These are phyloP conservation scores for Colletotrichum sp. DNA, from an alignment of 2,329 filamentous ascomycete genomes.

Conservation along the genomic window DNA sequence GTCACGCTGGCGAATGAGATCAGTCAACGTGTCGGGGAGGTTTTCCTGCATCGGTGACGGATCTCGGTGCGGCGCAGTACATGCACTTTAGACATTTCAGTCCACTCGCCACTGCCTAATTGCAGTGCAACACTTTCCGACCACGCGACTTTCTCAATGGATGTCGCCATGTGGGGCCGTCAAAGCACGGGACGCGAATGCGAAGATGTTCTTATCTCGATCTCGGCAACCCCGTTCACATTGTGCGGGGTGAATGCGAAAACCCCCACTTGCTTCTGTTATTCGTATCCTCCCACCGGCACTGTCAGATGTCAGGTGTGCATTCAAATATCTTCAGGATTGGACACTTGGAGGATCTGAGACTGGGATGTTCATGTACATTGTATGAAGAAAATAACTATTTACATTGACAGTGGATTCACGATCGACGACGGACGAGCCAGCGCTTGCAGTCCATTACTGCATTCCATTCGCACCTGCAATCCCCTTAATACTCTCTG, in stretches of 20 bases:
- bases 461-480: background rate
- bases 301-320: background rate
- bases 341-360: background rate
- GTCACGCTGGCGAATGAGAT: background rate
- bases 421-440: background rate
- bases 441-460: background rate
- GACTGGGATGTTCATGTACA: background rate
- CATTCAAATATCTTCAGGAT: background rate
- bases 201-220: background rate
- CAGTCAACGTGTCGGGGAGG: background rate
- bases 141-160: background rate
- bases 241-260: background rate
- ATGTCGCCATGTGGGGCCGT: background rate
- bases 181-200: background rate
- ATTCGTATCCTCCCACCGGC: background rate
- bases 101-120: background rate
- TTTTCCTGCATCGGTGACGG: background rate
- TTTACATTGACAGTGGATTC: background rate
- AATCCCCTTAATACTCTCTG: background rate
- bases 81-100: background rate
- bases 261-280: background rate
- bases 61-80: background rate
- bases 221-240: background rate
- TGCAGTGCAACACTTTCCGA: background rate
- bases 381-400: background rate